Evolutionary conservation across 2,329 filamentous ascomycete genomes (phyloP).

Genomic region (Chalaropsis thielavioides): DNA sequence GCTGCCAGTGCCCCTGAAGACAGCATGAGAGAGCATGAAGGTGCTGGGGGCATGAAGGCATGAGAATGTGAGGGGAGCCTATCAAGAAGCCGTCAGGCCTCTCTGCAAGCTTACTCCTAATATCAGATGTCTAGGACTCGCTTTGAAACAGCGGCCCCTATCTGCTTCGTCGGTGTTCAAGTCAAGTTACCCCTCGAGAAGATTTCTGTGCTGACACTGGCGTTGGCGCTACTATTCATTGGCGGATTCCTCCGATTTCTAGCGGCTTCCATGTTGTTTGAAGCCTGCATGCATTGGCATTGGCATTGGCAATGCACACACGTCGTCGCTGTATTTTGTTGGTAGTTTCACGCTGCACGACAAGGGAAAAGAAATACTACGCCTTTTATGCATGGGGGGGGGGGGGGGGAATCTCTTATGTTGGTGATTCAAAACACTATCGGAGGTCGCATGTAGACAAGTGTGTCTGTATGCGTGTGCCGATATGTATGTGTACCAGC

Average conservation of each 20-base stretch:
- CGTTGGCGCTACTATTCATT: neutral
- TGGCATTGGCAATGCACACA: too few relatives aligned
- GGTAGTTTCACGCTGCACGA: neutral
- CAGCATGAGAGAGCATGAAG: neutral
- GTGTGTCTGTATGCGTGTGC: neutral
- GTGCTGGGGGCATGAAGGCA: too few relatives aligned
- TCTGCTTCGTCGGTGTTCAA: neutral
- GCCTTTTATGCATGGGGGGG: neutral
- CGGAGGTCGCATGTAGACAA: neutral
- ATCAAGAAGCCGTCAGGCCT: neutral
- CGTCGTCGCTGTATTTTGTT: neutral
- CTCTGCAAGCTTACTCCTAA: neutral
- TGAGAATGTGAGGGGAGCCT: neutral
- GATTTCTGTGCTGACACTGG: neutral
- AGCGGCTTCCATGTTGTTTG: constrained; percentile 1
- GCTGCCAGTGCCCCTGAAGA: neutral
- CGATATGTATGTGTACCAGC: neutral
- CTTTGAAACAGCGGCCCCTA: constrained; percentile 3
- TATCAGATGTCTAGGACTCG: neutral
- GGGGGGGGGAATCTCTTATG: too few relatives aligned
- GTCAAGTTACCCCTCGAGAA: neutral
- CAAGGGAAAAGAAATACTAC: neutral
- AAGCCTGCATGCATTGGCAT: neutral
- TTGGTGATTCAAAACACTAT: neutral
- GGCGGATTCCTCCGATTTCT: neutral